These are phyloP conservation scores for Pythium chondricola DNA, from an alignment of 352 stramenopile species.

Conservation along the genomic window DNA sequence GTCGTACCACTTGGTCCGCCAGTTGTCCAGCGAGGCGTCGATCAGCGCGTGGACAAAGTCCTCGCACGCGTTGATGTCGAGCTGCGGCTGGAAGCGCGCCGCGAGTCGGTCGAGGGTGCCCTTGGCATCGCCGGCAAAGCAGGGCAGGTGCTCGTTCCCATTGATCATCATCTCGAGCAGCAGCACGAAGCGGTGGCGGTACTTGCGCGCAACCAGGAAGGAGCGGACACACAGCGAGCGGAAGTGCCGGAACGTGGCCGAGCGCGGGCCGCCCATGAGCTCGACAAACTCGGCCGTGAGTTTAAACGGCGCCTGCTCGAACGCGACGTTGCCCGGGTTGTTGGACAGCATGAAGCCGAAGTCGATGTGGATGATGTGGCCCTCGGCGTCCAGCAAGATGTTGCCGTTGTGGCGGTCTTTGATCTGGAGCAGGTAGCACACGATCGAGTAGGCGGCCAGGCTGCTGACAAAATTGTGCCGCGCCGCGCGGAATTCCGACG, in stretches of 20 bases:
- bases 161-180: slow-evolving; percentile 96
- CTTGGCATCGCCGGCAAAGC: slow-evolving; percentile 91
- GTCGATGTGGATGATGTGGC: slow-evolving; percentile 97
- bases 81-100: slow-evolving; percentile 90
- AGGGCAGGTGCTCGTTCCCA: slow-evolving; percentile 95
- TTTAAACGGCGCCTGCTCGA: slow-evolving; percentile 97
- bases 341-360: slow-evolving; percentile 95
- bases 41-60: slow-evolving; percentile 96
- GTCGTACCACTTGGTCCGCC: slow-evolving; percentile 96
- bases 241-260: slow-evolving; percentile 91
- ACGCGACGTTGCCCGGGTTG: slow-evolving; percentile 90
- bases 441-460: slow-evolving; percentile 89
- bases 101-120: slow-evolving; percentile 87
- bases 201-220: slow-evolving; percentile 93
- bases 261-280: slow-evolving; percentile 92
- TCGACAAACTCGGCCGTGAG: slow-evolving; percentile 96
- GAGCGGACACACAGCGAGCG: slow-evolving; percentile 93
- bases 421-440: slow-evolving; percentile 96
- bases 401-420: slow-evolving; percentile 99
- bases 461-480: slow-evolving; percentile 85
- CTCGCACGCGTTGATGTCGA: slow-evolving; percentile 92
- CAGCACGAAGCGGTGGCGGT: slow-evolving; percentile 93
- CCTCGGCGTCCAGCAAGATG: slow-evolving; percentile 93
- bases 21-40: slow-evolving; percentile 95
- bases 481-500: slow-evolving; percentile 67